These are phyloP conservation scores for Fusarium irregulare DNA, from an alignment of 2,329 filamentous ascomycete genomes.

Conservation along the genomic window DNA sequence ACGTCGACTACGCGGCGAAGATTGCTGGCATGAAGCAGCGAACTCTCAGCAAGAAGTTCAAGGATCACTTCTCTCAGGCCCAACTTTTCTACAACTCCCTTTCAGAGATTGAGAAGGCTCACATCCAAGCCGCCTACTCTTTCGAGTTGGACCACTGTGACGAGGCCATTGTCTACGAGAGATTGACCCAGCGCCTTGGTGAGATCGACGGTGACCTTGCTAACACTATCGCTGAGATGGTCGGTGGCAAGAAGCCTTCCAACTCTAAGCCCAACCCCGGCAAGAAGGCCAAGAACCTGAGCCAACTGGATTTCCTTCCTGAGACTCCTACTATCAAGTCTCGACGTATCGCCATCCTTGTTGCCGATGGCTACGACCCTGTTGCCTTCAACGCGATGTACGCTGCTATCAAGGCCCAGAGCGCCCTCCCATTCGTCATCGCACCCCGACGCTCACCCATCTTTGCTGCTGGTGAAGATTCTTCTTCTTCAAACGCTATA, in stretches of 20 bases:
- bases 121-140: constrained; percentile 76
- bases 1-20: constrained; percentile 72
- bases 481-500: constrained; percentile 48
- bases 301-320: constrained; percentile 75
- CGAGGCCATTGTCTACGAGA: constrained; percentile 79
- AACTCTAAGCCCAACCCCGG: constrained; percentile 71
- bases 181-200: constrained; percentile 73
- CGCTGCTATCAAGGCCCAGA: constrained; percentile 68
- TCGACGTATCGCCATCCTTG: constrained; percentile 78
- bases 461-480: constrained; percentile 68
- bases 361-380: constrained; percentile 81
- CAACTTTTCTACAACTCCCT: constrained; percentile 87
- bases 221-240: constrained; percentile 74
- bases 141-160: constrained; percentile 87
- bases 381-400: constrained; percentile 73
- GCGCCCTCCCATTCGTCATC: constrained; percentile 79
- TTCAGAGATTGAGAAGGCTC: constrained; percentile 74
- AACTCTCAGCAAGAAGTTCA: constrained; percentile 77
- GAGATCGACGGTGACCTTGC: constrained; percentile 80
- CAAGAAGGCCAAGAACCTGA: constrained; percentile 73
- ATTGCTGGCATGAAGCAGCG: constrained; percentile 77
- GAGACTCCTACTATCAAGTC: constrained; percentile 73
- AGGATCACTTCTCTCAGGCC: constrained; percentile 80
- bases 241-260: constrained; percentile 71
- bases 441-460: constrained; percentile 74